Evolutionary conservation across 768 basidiomycete genomes (phyloP), one percentile per base, ranked within the genome.

Genomic region (Suillus alpinus): DNA sequence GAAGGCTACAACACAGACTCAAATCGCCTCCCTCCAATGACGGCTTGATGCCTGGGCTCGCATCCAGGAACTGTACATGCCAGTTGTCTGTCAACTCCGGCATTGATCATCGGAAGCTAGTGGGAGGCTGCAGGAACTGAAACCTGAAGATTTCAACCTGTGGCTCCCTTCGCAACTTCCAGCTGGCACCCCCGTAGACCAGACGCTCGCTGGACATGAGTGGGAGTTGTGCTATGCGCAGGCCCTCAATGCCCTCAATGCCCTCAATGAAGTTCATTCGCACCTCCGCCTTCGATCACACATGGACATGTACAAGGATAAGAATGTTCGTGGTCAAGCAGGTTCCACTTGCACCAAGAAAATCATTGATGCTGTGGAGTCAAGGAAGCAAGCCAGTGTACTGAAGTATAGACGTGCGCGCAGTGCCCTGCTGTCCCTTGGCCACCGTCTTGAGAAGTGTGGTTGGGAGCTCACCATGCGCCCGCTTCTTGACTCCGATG

Each of bases 221-320:
- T 70, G 64, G 60, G 34, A 66, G 0, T 59, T 76, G 1, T 67
- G 75, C 0, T 62, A 64, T 26, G 74, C 70, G 0, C 74, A 77
- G 57, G 75, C 72, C 2, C 57, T 71, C 12, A 71, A 68, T 6
- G n/a, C n/a, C n/a, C n/a, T n/a, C n/a, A n/a, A n/a, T n/a, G 55
- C 65, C 0, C 65, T 80, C 1, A 58, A 74, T 4, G 63, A 71
- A 0, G 31, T 80, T 18, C 69, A 71, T 0, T 63, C 63, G 1
- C 57, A 65, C 14, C 70, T 79, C 0, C 66, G 73, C 0, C 59
- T 75, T 9, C 62, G 65, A 1, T 63, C 72, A 0, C 69, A 72
- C 34, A 63, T 77, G 51, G 71, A 60, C 43, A 68, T 70, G 37
- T 71, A 69, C 12, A 78, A 79, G 58, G 60, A 72, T 72, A 34